These are phyloP conservation scores for Exophiala mesophila DNA, from an alignment of 2,329 filamentous ascomycete species.

Conservation along the genomic window DNA sequence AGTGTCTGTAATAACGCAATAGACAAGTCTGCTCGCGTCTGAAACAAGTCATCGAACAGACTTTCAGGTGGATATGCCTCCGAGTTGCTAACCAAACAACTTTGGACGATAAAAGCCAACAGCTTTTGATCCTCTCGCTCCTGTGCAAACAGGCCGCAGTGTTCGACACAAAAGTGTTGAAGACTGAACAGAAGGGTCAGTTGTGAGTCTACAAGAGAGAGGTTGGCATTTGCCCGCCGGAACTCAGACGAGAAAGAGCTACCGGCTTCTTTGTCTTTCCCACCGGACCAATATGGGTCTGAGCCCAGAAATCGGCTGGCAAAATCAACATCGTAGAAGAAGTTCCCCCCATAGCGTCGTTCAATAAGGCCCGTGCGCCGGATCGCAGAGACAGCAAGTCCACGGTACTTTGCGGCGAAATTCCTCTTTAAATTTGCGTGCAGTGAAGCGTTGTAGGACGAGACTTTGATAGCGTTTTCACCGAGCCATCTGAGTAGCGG, in stretches of 20 bases:
- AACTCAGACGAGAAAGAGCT: slow-evolving; percentile 68
- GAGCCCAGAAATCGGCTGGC: slow-evolving; percentile 71
- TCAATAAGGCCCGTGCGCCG: slow-evolving; percentile 67
- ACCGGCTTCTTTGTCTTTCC: slow-evolving; percentile 1
- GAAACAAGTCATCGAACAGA: slow-evolving; percentile 74
- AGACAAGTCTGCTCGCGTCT: slow-evolving; percentile 72
- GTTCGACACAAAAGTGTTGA: slow-evolving; percentile 80
- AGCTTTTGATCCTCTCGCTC: slow-evolving; percentile 59
- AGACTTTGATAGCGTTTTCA: slow-evolving; percentile 70
- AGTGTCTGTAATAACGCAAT: slow-evolving; percentile 78
- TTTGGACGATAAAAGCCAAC: slow-evolving; percentile 68
- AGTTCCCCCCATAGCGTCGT: slow-evolving; percentile 65
- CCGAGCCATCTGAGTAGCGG: slow-evolving; percentile 74
- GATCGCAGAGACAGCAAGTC: slow-evolving; percentile 69
- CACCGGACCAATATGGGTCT: slow-evolving; percentile 75
- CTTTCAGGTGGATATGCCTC: slow-evolving; percentile 66
- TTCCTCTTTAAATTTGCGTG: slow-evolving; percentile 83
- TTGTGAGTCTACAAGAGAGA: slow-evolving; percentile 89
- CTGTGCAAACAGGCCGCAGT: slow-evolving; percentile 59
- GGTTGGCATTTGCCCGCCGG: slow-evolving; percentile 78
- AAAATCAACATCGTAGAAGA: slow-evolving; percentile 76
- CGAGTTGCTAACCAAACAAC: slow-evolving; percentile 75
- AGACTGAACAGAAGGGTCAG: slow-evolving; percentile 72
- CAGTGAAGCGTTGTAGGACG: slow-evolving; percentile 79
- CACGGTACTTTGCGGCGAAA: slow-evolving; percentile 70